These are phyloP conservation scores for Pseudovirgaria hyperparasitica DNA, from an alignment of 2,329 filamentous ascomycete genomes.

Conservation along the genomic window DNA sequence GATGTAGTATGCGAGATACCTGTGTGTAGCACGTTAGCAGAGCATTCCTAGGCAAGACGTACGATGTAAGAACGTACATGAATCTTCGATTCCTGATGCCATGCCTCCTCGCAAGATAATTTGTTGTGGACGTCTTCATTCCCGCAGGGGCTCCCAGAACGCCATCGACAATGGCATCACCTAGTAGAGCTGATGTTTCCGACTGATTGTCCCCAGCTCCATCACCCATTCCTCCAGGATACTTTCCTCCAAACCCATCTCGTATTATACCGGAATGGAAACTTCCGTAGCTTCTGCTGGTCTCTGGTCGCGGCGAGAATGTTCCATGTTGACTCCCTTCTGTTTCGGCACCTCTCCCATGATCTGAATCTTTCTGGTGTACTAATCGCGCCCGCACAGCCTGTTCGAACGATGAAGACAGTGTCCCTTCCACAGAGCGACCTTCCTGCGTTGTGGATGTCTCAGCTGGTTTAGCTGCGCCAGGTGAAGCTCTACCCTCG, in stretches of 20 bases:
- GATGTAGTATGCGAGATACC: constrained; percentile 87
- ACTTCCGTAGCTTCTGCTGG: constrained; percentile 39
- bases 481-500: constrained; percentile 1
- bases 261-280: constrained; percentile 26
- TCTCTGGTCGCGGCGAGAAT: constrained; percentile 55
- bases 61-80: constrained; percentile 47
- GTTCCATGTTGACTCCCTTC: constrained; percentile 58
- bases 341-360: constrained; percentile 15
- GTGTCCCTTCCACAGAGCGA: constrained; percentile 12
- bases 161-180: constrained; percentile 31
- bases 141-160: constrained; percentile 31
- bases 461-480: constrained; percentile 5
- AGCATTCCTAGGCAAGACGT: constrained; percentile 1
- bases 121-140: constrained; percentile 61
- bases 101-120: constrained; percentile 56
- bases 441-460: constrained; percentile 18
- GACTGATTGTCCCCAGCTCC: constrained; percentile 17
- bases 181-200: constrained; percentile 25
- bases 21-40: constrained; percentile 21
- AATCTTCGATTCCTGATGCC: constrained; percentile 59
- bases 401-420: constrained; percentile 17
- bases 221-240: constrained; percentile 18
- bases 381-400: constrained; percentile 27
- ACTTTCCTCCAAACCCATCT: constrained; percentile 25
- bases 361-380: constrained; percentile 22